These are phyloP conservation scores for Venturia pyrina DNA, from an alignment of 2,329 filamentous ascomycete species.

Conservation along the genomic window DNA sequence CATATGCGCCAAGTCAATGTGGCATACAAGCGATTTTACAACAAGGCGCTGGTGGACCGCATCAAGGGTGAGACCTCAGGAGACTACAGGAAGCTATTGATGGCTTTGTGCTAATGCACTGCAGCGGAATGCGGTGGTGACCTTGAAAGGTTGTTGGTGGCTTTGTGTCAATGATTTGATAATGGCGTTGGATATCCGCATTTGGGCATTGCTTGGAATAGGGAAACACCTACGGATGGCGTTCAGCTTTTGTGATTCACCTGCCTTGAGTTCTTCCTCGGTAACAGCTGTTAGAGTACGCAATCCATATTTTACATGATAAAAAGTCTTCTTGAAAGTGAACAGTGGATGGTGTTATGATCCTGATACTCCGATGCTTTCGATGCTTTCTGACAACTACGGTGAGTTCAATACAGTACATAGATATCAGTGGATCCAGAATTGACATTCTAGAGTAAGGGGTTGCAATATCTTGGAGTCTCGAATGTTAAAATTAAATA, in stretches of 20 bases:
- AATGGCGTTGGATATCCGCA: neutral
- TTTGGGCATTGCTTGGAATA: neutral
- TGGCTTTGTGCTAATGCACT: conserved; percentile 7
- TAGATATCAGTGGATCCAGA: too few species aligned
- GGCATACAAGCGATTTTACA: conserved; percentile 65
- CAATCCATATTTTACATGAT: neutral
- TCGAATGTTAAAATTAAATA: too few species aligned
- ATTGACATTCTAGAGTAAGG: too few species aligned
- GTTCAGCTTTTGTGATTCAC: neutral
- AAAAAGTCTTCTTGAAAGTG: too few species aligned
- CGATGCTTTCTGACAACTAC: too few species aligned
- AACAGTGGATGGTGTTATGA: too few species aligned
- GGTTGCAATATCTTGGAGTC: too few species aligned
- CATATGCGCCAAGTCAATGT: conserved; percentile 68
- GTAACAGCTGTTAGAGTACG: neutral
- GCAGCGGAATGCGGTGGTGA: neutral
- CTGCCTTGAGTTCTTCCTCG: neutral
- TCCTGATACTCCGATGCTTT: too few species aligned
- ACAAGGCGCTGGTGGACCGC: conserved; percentile 54
- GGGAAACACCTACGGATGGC: neutral
- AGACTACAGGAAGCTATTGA: conserved; percentile 52
- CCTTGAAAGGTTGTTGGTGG: neutral
- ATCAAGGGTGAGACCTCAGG: conserved; percentile 79
- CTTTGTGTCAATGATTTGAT: neutral
- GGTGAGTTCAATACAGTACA: too few species aligned